Evolutionary conservation across 1,284 basidiomycete genomes (phyloP).

Genomic region (Kwoniella shivajii): DNA sequence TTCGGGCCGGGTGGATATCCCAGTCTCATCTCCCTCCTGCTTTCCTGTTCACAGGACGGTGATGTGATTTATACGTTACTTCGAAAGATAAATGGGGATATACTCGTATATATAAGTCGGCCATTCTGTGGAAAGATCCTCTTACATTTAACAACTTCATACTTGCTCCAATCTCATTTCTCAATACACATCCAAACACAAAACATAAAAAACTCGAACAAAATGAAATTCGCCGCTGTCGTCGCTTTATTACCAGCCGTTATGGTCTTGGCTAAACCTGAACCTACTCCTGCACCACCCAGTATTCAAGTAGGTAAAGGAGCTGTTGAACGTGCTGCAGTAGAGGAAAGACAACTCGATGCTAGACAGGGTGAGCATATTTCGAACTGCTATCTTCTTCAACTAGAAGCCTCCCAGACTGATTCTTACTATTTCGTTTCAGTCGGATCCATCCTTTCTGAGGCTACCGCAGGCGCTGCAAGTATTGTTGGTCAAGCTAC

Average conservation of each 20-base stretch:
- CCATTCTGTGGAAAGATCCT: not conserved
- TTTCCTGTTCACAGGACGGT: too few species aligned
- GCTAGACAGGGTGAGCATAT: slow-evolving; percentile 19
- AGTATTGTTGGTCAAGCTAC: not conserved
- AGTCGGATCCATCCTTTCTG: too few species aligned
- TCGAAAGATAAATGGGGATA: not conserved
- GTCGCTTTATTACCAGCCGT: slow-evolving; percentile 18
- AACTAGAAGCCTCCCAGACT: too few species aligned
- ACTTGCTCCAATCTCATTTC: not conserved
- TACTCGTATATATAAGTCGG: not conserved
- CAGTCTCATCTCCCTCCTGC: not conserved
- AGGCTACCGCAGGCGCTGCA: too few species aligned
- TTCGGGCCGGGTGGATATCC: not conserved
- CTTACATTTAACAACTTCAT: not conserved
- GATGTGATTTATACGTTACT: too few species aligned
- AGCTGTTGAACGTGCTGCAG: slow-evolving; percentile 13
- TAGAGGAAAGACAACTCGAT: slow-evolving; percentile 1
- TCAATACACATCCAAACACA: slow-evolving; percentile 1
- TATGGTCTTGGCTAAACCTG: slow-evolving; percentile 13
- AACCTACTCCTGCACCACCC: slow-evolving; percentile 13
- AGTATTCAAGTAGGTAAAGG: slow-evolving; percentile 12
- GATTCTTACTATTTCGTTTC: not conserved
- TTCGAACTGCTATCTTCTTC: too few species aligned
- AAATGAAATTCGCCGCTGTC: slow-evolving; percentile 27
- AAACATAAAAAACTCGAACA: too few species aligned